Evolutionary conservation across 139 green algal species (phyloP), one percentile per base, ranked within the genome.

Genomic region (Chlamydomonas asymmetrica): DNA sequence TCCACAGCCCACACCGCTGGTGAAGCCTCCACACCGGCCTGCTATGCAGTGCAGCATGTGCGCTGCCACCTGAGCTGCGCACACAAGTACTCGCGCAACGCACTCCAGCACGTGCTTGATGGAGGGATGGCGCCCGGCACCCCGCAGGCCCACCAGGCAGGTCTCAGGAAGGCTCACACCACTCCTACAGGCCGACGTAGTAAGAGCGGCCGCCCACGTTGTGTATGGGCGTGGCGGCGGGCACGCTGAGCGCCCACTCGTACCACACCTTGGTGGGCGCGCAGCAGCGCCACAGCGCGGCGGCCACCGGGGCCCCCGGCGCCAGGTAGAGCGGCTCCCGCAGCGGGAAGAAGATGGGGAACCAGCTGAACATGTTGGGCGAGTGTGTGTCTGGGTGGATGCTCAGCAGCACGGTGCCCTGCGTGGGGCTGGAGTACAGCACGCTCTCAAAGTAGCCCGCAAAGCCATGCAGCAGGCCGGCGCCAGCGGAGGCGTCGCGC

Each of bases 321-420:
- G 85, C 73, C 59, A 94, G 57, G 60, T 91, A 82, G 16, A 97
- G 63, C 0, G 94, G 94, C 48, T 91, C 71, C 6, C 81, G 69
- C 38, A 99, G 69, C 7, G 97, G 97, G 74, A 99, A 99, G 85
- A 92, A 99, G 80, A 99, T 99, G 40, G 97, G 92, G 82, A 99
- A 99, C 94, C 94, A 98, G 71, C 43, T 85, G 78, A 88, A 90
- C 94, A 97, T 98, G 84, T 91, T 87, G 0, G 68, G 41, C 8
- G 31, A 52, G 71, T 77, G 71, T 20, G 84, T 97, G 35, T 87
- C 71, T 2, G 96, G 96, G 69, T 96, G 86, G 34, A 92, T 99
- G 82, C 88, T 94, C 16, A 99, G 88, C 63, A 83, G 73, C 34
- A 99, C 90, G 49, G 93, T 83, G 31, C 35, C 43, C n/a, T n/a